Evolutionary conservation across 495 filamentous ascomycete genomes (phyloP).

Genomic region (Durotheca rogersii): DNA sequence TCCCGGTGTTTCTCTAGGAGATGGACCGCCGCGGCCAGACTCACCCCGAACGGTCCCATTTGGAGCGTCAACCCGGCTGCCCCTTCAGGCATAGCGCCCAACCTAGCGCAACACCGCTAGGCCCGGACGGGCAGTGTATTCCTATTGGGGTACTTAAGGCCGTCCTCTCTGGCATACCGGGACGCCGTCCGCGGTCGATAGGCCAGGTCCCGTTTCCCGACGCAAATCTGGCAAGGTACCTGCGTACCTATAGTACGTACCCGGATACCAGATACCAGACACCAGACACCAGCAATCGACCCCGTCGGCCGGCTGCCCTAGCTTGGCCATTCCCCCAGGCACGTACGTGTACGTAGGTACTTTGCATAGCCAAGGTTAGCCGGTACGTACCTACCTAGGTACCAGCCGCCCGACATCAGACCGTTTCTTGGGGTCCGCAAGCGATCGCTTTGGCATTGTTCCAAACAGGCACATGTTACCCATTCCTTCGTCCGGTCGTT

Average conservation of each 20-base stretch:
- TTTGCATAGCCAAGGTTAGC: no score
- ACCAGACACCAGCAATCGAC: conserved; percentile 29
- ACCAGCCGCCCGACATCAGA: conserved; percentile 34
- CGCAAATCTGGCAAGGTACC: no score
- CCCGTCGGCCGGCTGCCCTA: no score
- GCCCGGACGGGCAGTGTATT: conserved; percentile 25
- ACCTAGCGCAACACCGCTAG: conserved; percentile 17
- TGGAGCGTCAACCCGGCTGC: conserved; percentile 10
- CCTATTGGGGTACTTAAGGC: conserved; percentile 36
- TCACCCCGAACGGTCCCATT: conserved; percentile 31
- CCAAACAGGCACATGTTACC: conserved; percentile 27
- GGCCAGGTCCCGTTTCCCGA: conserved; percentile 35
- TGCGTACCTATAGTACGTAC: no score
- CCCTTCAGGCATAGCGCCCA: conserved; percentile 5
- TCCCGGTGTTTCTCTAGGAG: conserved; percentile 24
- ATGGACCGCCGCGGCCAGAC: conserved; percentile 30
- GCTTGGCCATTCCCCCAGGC: no score
- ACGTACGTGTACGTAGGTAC: no score
- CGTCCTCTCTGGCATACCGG: conserved; percentile 14
- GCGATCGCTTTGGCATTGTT: conserved; percentile 26
- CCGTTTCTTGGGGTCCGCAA: conserved; percentile 26
- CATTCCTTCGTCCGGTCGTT: conserved; percentile 16
- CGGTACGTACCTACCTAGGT: conserved; percentile 13
- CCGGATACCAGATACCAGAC: conserved; percentile 30
- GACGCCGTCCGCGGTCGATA: conserved; percentile 35